A percentile compares a stretch with the other conserved stretches of the same genome.
Conservation (phyloP, 495 filamentous ascomycete genomes). For the Margaritispora aquatica region DNA sequence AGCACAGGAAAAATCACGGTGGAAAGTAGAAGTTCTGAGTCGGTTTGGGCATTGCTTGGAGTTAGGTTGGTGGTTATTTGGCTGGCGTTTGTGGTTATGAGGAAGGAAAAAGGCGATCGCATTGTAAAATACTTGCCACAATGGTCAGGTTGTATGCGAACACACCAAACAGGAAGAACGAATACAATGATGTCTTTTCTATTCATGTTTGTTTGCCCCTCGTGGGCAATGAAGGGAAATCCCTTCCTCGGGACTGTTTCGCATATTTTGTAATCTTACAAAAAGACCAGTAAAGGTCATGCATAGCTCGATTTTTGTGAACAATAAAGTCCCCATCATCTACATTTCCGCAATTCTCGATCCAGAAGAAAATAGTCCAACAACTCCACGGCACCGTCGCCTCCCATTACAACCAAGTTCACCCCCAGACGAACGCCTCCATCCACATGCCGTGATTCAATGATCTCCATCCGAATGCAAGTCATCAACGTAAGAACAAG, state of each 20-base stretch:
- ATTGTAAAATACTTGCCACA: not conserved
- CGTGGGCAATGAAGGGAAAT: not conserved
- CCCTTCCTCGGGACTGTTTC: not conserved
- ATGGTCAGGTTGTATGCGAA: not conserved
- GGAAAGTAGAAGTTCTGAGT: not conserved
- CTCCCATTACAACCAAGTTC: not conserved
- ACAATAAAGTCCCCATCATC: not conserved
- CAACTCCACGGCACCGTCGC: not conserved
- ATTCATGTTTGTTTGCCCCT: not conserved
- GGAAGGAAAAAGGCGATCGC: not conserved
- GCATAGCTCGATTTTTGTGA: not conserved
- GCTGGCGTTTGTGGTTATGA: not conserved
- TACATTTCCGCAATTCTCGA: not conserved
- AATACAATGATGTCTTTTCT: not conserved
- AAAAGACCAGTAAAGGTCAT: not conserved
- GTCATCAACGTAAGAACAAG: not conserved
- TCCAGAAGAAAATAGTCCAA: not conserved
- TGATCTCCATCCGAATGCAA: not conserved
- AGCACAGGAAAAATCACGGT: conserved; percentile 33
- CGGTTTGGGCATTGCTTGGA: not conserved
- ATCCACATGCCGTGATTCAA: not conserved
- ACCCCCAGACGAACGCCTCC: not conserved
- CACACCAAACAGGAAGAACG: not conserved
- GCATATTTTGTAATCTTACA: conserved; percentile 5
- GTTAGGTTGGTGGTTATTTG: not conserved